A percentile compares a stretch with the other conserved stretches of the same genome.
Evolutionary conservation across 139 green algal genomes (phyloP).

Genomic region (Closterium sp.): DNA sequence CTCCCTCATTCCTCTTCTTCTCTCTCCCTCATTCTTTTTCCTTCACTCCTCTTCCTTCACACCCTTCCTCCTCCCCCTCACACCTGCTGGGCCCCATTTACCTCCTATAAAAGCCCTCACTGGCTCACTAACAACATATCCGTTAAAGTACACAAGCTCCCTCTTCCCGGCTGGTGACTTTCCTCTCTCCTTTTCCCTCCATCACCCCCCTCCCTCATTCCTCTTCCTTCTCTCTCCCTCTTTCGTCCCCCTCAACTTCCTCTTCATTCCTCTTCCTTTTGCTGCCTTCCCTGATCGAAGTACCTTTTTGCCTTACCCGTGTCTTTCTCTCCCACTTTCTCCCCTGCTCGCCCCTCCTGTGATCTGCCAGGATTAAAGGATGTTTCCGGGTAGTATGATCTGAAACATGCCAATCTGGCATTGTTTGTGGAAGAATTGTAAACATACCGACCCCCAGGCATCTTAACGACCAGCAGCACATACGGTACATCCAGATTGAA

Average conservation of each 20-base stretch:
- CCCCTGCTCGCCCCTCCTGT: not conserved
- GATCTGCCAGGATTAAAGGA: not conserved
- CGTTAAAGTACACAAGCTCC: not conserved
- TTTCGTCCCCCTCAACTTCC: not conserved
- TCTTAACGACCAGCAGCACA: no score
- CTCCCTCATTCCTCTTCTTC: not conserved
- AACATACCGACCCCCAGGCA: not conserved
- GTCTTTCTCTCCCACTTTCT: no score
- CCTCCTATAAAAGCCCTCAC: constrained; percentile 96
- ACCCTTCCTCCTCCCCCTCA: no score
- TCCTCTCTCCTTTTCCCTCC: not conserved
- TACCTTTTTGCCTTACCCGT: not conserved
- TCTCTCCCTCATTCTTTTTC: not conserved
- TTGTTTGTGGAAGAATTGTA: no score
- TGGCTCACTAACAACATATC: constrained; percentile 70
- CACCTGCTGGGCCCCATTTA: constrained; percentile 51
- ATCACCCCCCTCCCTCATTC: no score
- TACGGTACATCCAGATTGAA: no score
- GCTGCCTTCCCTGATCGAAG: constrained; percentile 36
- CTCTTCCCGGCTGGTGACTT: not conserved
- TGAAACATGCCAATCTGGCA: not conserved
- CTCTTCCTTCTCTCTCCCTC: not conserved
- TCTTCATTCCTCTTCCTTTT: constrained; percentile 56
- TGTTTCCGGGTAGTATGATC: not conserved
- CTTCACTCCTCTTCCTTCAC: not conserved